A percentile compares a stretch with the other conserved stretches of the same genome.
Evolutionary conservation across 257 asterid species (phyloP).

Genomic region (Linaria vulgaris): DNA sequence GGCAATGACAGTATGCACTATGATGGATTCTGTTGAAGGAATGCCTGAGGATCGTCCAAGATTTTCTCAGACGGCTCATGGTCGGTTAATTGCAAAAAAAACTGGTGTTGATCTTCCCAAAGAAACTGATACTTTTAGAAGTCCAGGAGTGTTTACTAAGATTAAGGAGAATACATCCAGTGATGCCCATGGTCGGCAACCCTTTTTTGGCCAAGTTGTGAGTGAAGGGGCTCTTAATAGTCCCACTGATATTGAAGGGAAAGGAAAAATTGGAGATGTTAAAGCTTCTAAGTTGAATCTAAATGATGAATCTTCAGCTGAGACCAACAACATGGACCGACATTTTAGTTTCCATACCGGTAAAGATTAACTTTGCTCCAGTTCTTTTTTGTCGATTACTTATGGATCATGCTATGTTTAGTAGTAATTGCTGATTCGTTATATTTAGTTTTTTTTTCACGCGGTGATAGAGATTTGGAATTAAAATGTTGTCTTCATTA

Average conservation of each 20-base stretch:
- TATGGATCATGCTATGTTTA: too few species aligned
- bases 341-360: conserved; percentile 38
- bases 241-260: conserved; percentile 43
- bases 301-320: conserved; percentile 74
- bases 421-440: too few species aligned
- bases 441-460: background rate
- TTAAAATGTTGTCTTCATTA: conserved; percentile 12
- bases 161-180: conserved; percentile 29
- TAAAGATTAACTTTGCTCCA: conserved; percentile 23
- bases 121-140: conserved; percentile 32
- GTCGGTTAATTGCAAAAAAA: conserved; percentile 40
- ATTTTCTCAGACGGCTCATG: conserved; percentile 55
- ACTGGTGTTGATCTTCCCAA: conserved; percentile 35
- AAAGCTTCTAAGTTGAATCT: conserved; percentile 30
- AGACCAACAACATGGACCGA: conserved; percentile 60
- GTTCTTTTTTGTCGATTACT: background rate
- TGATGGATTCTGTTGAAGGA: conserved; percentile 39
- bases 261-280: conserved; percentile 29
- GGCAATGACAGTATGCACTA: conserved; percentile 50
- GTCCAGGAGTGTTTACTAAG: conserved; percentile 23
- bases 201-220: conserved; percentile 36
- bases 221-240: conserved; percentile 40
- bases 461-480: background rate
- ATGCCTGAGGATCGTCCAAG: conserved; percentile 34
- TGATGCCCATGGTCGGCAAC: conserved; percentile 27